Evolutionary conservation across 345 rosid species (phyloP), one percentile per base, ranked within the genome.

Genomic region (Populus deltoides): DNA sequence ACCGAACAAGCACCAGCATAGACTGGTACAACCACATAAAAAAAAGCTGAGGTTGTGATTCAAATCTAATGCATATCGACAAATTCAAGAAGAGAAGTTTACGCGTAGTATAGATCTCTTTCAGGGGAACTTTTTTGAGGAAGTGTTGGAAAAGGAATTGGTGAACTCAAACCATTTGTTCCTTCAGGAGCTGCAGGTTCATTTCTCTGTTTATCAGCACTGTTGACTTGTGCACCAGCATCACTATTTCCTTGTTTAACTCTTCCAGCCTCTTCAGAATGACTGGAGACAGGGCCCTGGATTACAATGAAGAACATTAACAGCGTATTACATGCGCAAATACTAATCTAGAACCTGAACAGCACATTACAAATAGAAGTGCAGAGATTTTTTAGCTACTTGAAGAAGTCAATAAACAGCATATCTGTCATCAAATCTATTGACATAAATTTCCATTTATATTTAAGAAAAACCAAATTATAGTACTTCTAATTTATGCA

Each of bases 41-140:
- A 31, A 6, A 24, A 65, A 27, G 0, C 17, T 4, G 11, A 47
- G 18, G 17, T 57, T 35, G 27, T 70, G 47, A 45, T 29, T 22
- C 65, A 33, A 45, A 41, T 39, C 33, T 7, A 61, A 12, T 22
- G 17, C 72, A 76, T 7, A 45, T 25, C 2, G 62, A 78, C 24
- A 47, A 22, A 78, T 22, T 45, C n/a, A 70, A 38, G 53, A 71
- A 22, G 25, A 36, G 65, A 68, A 41, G 59, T 39, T 85, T 91
- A 91, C 97, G 71, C 81, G 80, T 90, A 93, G 82, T 89, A 93
- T 41, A 89, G 79, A 57, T 90, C 97, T 81, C 80, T 84, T 55
- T 88, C 90, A 11, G 86, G 77, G 75, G 88, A 93, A 82, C 80
- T 79, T 75, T 61, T 84, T 76, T 45, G 69, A 73, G 78, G 77